Percentiles rank a stretch among this genome's conserved stretches.
These are phyloP conservation scores for Starmerella roubikii DNA, from an alignment of 805 yeast genomes.

Conservation along the genomic window DNA sequence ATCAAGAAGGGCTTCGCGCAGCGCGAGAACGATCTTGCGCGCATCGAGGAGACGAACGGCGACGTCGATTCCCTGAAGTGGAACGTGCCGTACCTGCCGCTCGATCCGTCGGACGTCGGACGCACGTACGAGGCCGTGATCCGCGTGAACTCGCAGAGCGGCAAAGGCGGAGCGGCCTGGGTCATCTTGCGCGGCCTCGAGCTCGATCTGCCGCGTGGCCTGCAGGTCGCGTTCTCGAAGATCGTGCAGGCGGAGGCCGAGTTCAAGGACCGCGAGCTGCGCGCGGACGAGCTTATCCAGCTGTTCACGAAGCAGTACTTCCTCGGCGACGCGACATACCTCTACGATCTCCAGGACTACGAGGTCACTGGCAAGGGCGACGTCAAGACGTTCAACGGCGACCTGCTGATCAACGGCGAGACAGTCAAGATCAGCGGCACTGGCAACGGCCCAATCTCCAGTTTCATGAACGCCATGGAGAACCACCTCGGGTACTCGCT, in stretches of 20 bases:
- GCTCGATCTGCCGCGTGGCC: constrained; percentile 66
- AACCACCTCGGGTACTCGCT: constrained; percentile 35
- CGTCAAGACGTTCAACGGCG: constrained; percentile 18
- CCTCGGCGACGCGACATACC: constrained; percentile 28
- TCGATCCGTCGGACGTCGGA: constrained; percentile 76
- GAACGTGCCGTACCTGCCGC: constrained; percentile 70
- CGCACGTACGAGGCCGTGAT: constrained; percentile 86
- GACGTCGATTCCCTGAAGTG: constrained; percentile 33
- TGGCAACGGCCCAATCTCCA: constrained; percentile 78
- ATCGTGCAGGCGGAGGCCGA: constrained; percentile 62
- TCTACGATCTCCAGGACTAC: constrained; percentile 33
- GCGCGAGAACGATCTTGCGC: constrained; percentile 30
- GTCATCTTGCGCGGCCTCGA: constrained; percentile 62
- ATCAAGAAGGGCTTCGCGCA: constrained; percentile 64
- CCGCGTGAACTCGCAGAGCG: constrained; percentile 76
- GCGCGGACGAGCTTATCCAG: constrained; percentile 46
- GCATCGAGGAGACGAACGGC: not conserved
- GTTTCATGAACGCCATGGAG: constrained; percentile 51
- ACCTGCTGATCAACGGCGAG: constrained; percentile 30
- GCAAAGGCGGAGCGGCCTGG: constrained; percentile 88
- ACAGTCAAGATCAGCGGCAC: constrained; percentile 36
- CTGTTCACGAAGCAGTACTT: constrained; percentile 51
- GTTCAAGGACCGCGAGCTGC: constrained; percentile 54
- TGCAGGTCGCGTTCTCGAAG: constrained; percentile 63
- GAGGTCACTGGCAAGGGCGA: constrained; percentile 37